Evolutionary conservation across 2,329 filamentous ascomycete genomes (phyloP), one percentile per base, ranked within the genome.

Genomic region (Fusarium stilboides): DNA sequence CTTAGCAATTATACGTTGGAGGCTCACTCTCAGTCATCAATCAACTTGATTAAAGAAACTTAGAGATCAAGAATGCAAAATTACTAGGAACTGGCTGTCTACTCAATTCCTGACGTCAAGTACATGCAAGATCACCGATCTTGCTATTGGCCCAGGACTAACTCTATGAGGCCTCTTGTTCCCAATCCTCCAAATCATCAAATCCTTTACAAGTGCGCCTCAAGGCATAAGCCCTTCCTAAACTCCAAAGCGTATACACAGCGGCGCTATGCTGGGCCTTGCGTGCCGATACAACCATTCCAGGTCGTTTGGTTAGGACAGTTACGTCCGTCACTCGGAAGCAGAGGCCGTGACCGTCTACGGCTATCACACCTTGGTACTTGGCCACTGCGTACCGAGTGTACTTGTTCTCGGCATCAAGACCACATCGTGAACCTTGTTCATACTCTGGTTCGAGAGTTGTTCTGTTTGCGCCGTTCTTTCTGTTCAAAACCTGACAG

Each of bases 361-460:
- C 70, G 75, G 75, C 70, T 77, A 26, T 77, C 74, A 77, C 76
- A 64, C 75, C 74, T 70, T 77, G 66, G 72, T 58, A 65, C 59
- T 59, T 61, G 58, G 74, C 66, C 67, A 70, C 58, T 57, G 58
- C 39, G 46, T 69, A 59, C 57, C 51, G 62, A 72, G 63, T 66
- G 62, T 61, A 58, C 53, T 62, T 69, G 61, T 49, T 65, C 54
- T 60, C 49, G 45, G 55, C 45, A 57, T 42, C 59, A 58, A 69
- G 61, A 57, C 70, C 59, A 55, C 52, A 44, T 53, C 55, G 20
- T 67, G 49, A 46, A 64, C 34, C 56, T 65, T 62, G 50, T 62
- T 67, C 64, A 44, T 59, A 61, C 64, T 60, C 65, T 54, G 36
- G 50, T 50, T 57, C 50, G 62, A 54, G 51, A 63, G 45, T 60